Evolutionary conservation across 1,284 basidiomycete genomes (phyloP).

Genomic region (Porodaedalea pini): DNA sequence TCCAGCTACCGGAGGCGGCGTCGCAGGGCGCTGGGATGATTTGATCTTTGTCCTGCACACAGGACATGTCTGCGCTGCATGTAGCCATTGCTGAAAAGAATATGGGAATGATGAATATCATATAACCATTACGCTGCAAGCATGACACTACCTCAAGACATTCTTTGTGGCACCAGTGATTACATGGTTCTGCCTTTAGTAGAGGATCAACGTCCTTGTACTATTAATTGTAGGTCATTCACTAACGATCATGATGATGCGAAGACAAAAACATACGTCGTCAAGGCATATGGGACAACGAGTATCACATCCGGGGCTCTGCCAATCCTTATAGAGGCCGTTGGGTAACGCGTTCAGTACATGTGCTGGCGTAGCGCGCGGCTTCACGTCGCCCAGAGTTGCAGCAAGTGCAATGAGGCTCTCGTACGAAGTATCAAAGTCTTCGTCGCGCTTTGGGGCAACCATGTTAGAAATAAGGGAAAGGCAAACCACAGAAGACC

Average conservation of each 20-base stretch:
- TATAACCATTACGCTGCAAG: neutral
- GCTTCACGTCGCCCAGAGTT: slow-evolving; percentile 60
- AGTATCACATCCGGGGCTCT: slow-evolving; percentile 54
- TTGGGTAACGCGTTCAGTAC: slow-evolving; percentile 56
- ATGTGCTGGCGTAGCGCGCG: slow-evolving; percentile 56
- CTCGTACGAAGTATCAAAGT: slow-evolving; percentile 71
- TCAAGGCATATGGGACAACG: slow-evolving; percentile 78
- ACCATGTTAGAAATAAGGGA: slow-evolving; percentile 2
- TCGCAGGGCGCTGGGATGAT: slow-evolving; percentile 9
- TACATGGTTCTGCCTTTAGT: slow-evolving; percentile 60
- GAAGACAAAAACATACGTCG: slow-evolving; percentile 51
- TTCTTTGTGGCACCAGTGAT: slow-evolving; percentile 71
- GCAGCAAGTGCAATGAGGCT: slow-evolving; percentile 54
- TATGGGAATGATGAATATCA: neutral
- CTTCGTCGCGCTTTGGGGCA: slow-evolving; percentile 56
- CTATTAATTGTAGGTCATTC: slow-evolving; percentile 35
- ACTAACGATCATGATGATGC: slow-evolving; percentile 6
- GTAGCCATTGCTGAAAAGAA: slow-evolving; percentile 49
- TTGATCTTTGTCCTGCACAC: slow-evolving; percentile 49
- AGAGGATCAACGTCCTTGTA: slow-evolving; percentile 56
- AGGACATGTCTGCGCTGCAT: slow-evolving; percentile 60
- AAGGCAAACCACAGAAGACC: neutral
- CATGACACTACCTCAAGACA: slow-evolving; percentile 60
- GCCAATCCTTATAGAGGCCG: slow-evolving; percentile 65
- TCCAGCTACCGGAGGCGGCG: slow-evolving; percentile 13